Evolutionary conservation across 805 yeast genomes (phyloP).

Genomic region (Kodamaea sagamina): DNA sequence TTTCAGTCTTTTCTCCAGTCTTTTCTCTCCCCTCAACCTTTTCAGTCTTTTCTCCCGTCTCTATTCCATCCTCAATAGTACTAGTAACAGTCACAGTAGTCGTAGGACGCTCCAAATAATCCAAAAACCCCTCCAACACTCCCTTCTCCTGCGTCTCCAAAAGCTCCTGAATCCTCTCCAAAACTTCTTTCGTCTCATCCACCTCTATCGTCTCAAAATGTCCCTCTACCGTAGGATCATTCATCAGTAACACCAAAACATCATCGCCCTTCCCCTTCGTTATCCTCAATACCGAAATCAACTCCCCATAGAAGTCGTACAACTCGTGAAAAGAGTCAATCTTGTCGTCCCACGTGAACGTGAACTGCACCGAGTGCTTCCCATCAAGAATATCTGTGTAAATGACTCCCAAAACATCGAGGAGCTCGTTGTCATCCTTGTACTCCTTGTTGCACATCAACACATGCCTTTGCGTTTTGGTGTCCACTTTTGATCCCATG

Average conservation of each 20-base stretch:
- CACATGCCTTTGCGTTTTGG: conserved; percentile 23
- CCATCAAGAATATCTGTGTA: conserved; percentile 25
- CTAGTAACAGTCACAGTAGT: too few relatives aligned
- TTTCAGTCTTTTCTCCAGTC: neutral
- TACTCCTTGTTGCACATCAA: conserved; percentile 24
- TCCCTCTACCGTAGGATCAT: conserved; percentile 28
- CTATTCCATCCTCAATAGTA: too few relatives aligned
- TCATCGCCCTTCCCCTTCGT: conserved; percentile 21
- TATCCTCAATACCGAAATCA: conserved; percentile 28
- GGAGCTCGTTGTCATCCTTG: conserved; percentile 18
- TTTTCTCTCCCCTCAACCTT: neutral
- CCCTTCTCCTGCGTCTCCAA: conserved; percentile 5
- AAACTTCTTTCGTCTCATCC: neutral
- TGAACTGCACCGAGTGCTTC: conserved; percentile 15
- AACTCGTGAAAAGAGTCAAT: conserved; percentile 39
- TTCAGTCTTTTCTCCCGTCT: neutral
- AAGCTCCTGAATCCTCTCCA: neutral
- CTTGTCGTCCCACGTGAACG: conserved; percentile 29
- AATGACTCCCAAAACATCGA: conserved; percentile 23
- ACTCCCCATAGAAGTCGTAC: conserved; percentile 35
- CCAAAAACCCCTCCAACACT: conserved; percentile 3
- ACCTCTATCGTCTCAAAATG: too few relatives aligned
- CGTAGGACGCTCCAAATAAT: neutral
- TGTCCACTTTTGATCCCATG: conserved; percentile 18
- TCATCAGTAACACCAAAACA: conserved; percentile 22